Percentiles rank a stretch among this genome's conserved stretches.
phyloP scores from a whole-genome alignment of 2,329 filamentous ascomycete species.

The Rutstroemia sp. region DNA sequence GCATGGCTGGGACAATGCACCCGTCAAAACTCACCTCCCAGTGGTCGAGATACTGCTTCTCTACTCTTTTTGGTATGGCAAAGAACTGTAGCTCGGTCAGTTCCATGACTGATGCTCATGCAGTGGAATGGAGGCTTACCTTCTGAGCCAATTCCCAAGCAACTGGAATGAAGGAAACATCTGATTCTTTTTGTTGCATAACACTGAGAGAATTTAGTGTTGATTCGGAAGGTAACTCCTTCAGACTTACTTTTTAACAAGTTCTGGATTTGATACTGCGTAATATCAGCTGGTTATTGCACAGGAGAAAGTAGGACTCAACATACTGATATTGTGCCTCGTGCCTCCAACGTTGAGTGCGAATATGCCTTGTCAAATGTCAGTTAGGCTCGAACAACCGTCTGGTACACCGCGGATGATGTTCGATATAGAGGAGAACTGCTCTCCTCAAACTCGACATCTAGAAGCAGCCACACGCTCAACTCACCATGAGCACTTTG shows the following conservation, averaged over 20 bases:
- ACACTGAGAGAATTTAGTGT: constrained; percentile 15
- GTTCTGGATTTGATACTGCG: constrained; percentile 20
- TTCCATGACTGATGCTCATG: too few species aligned
- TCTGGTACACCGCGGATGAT: too few species aligned
- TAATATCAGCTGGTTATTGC: neutral
- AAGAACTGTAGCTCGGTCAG: constrained; percentile 20
- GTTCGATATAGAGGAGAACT: too few species aligned
- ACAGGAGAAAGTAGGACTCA: neutral
- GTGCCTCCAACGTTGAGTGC: constrained; percentile 21
- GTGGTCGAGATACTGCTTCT: constrained; percentile 17
- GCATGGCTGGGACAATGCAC: neutral
- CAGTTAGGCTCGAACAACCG: neutral
- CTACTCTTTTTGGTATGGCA: constrained; percentile 19
- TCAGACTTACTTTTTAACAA: constrained; percentile 17
- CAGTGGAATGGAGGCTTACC: constrained; percentile 7
- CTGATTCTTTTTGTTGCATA: constrained; percentile 22
- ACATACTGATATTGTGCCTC: constrained; percentile 25
- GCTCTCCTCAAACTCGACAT: neutral
- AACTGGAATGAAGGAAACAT: constrained; percentile 16
- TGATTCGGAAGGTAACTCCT: neutral
- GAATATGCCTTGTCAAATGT: constrained; percentile 17
- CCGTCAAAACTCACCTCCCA: constrained; percentile 22
- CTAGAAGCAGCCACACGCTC: neutral
- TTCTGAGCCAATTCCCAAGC: constrained; percentile 16
- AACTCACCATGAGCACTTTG: constrained; percentile 20